A percentile compares a stretch with the other conserved stretches of the same genome.
Evolutionary conservation across 352 stramenopile species (phyloP).

Genomic region (Elongisporangium undulatum): DNA sequence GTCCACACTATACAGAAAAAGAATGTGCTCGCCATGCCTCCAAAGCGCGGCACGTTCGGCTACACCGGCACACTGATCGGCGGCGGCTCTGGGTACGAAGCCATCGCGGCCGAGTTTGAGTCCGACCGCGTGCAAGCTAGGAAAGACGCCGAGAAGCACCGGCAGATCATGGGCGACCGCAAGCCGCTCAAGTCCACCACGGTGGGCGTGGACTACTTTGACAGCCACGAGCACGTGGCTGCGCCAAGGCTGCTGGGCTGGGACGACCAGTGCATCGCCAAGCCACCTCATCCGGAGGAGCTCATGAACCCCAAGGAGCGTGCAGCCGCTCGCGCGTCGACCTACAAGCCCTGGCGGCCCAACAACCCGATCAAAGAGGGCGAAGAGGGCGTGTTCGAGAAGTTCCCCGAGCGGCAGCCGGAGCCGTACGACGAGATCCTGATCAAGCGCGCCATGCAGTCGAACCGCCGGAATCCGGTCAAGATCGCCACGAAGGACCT

Average conservation of each 20-base stretch:
- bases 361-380: constrained; percentile 63
- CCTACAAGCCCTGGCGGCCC: constrained; percentile 64
- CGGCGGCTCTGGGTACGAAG: constrained; percentile 13
- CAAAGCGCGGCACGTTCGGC: constrained; percentile 68
- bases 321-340: constrained; percentile 37
- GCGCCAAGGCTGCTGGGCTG: constrained; percentile 54
- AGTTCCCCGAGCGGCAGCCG: constrained; percentile 55
- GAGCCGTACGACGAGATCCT: constrained; percentile 74
- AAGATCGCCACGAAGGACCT: constrained; percentile 62
- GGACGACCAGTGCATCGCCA: constrained; percentile 65
- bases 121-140: constrained; percentile 31
- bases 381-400: constrained; percentile 61
- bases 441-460: constrained; percentile 71
- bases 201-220: constrained; percentile 62
- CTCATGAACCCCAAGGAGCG: constrained; percentile 76
- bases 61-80: constrained; percentile 70
- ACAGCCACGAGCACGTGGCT: constrained; percentile 67
- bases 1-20: constrained; percentile 27
- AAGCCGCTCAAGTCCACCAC: constrained; percentile 76
- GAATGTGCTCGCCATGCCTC: constrained; percentile 59
- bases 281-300: constrained; percentile 44
- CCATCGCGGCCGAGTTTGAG: constrained; percentile 59
- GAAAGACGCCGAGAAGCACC: constrained; percentile 38
- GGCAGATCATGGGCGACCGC: constrained; percentile 48
- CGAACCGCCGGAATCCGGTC: constrained; percentile 59